Conservation (phyloP, 805 yeast species). For the Metschnikowia henanensis region DNA sequence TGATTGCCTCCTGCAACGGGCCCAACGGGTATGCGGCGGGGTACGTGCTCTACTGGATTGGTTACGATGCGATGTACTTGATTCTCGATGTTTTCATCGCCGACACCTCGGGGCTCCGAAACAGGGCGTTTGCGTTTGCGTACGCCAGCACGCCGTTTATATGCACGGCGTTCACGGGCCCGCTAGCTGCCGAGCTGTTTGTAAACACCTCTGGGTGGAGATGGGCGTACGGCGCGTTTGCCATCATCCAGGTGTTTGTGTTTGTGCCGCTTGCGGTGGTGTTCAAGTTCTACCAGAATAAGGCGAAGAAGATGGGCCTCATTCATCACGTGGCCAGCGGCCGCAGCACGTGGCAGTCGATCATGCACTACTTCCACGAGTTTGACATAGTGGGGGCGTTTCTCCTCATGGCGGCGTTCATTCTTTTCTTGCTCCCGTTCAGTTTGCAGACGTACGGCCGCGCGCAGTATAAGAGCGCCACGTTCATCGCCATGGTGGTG, state of each 20-base stretch:
- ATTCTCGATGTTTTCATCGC: slow-evolving; percentile 28
- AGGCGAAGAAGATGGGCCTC: background rate
- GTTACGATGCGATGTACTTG: slow-evolving; percentile 25
- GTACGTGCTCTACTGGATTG: slow-evolving; percentile 29
- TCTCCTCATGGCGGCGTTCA: slow-evolving; percentile 4
- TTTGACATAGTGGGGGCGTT: slow-evolving; percentile 1
- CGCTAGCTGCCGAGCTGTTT: slow-evolving; percentile 19
- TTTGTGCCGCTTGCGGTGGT: slow-evolving; percentile 2
- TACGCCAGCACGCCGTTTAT: slow-evolving; percentile 6
- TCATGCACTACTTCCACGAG: slow-evolving; percentile 5
- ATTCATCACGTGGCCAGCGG: background rate
- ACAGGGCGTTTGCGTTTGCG: slow-evolving; percentile 4
- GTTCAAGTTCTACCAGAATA: slow-evolving; percentile 2
- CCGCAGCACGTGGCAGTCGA: background rate
- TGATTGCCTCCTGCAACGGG: slow-evolving; percentile 26
- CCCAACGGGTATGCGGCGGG: slow-evolving; percentile 28
- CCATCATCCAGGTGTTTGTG: slow-evolving; percentile 1
- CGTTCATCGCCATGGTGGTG: slow-evolving; percentile 5
- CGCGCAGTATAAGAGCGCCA: slow-evolving; percentile 1
- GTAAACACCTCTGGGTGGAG: slow-evolving; percentile 35
- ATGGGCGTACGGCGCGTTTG: slow-evolving; percentile 32
- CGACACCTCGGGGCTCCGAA: slow-evolving; percentile 14
- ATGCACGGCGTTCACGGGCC: slow-evolving; percentile 7
- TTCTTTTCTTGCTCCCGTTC: slow-evolving; percentile 5
- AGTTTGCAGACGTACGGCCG: background rate